Percentiles rank a stretch among this genome's conserved stretches.
Evolutionary conservation across 495 filamentous ascomycete genomes (phyloP).

Genomic region (Neurospora discreta): DNA sequence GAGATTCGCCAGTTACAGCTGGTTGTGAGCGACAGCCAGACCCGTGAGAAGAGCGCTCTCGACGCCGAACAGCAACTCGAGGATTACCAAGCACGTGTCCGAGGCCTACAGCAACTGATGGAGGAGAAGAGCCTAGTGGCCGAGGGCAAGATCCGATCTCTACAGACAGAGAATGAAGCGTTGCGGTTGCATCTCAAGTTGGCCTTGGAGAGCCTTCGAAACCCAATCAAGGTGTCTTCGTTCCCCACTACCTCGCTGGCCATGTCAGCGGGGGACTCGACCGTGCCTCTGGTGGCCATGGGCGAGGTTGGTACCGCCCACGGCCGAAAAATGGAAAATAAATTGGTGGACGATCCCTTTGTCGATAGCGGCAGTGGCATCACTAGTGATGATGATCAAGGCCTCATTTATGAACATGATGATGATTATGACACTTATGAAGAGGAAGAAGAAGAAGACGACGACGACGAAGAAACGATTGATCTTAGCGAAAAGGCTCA

Average conservation of each 20-base stretch:
- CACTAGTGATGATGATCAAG: not conserved
- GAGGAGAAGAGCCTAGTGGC: slow-evolving; percentile 79
- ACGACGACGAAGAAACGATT: slow-evolving; percentile 3
- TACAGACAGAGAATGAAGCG: slow-evolving; percentile 84
- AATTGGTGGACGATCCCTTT: not conserved
- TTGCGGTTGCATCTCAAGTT: slow-evolving; percentile 75
- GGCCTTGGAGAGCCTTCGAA: slow-evolving; percentile 74
- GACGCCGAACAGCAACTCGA: slow-evolving; percentile 65
- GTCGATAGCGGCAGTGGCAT: not conserved
- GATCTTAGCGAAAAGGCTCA: slow-evolving; percentile 24
- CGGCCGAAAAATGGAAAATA: not conserved
- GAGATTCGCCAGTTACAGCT: slow-evolving; percentile 79
- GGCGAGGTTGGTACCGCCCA: not conserved
- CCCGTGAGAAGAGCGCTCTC: slow-evolving; percentile 31
- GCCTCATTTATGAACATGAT: not conserved
- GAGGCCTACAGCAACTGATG: slow-evolving; percentile 83
- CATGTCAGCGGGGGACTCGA: not conserved
- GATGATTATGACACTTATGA: slow-evolving; percentile 14
- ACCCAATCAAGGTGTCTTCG: slow-evolving; percentile 50
- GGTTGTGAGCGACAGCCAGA: slow-evolving; percentile 48
- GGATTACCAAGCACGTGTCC: slow-evolving; percentile 82
- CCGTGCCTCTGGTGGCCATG: not conserved
- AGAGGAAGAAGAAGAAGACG: slow-evolving; percentile 18
- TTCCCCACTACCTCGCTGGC: not conserved
- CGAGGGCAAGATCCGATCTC: slow-evolving; percentile 79